Base-by-base conservation (phyloP, 768 basidiomycete genomes). In the Amanita rimosa region DNA sequence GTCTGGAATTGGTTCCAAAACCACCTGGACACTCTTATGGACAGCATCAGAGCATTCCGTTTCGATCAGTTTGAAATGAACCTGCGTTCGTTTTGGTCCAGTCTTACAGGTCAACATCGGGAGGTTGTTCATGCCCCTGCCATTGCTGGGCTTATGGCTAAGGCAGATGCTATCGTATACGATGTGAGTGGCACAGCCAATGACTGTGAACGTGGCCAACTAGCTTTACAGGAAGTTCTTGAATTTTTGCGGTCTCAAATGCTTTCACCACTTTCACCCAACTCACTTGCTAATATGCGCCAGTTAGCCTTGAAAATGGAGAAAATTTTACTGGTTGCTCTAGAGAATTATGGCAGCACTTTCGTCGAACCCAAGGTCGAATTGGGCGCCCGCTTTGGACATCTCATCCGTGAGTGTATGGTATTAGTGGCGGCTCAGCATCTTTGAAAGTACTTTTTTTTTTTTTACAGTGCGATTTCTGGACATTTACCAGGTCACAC, bases 1-100 rank as follows among this genome's bases (percentile, higher is more conserved):
- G 85, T 90, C 5, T 95, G 92, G 92, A 75, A 72, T 26, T 89
- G 87, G 83, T 95, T 95, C 72, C 84, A 87, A 63, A 85, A 90
- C 50, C 92, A 95, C 68, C 72, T 92, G 52, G 89, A 94, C 64
- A 70, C 82, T 0, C 72, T 94, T 41, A 67, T 92, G 27, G 86
- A 90, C 55, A 83, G 78, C 56, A 78, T 91, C 37, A 71, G 85
- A 48, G 68, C 76, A 14, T 85, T 83, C 69, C 75, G 88, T 34
- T 87, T 91, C 57, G 91, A 94, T 64, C 85, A 90, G 64, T 92
- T 92, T 58, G 90, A 94, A 63, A 78, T 90, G 68, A 79, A 89
- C 58, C 65, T 92, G 38, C 79, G 90, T 41, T 76, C 81, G 9
- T 95, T 94, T 68, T 95, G 92, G 92, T 73, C 80, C 10, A 80